Evolutionary conservation across 2,329 filamentous ascomycete genomes (phyloP).

Genomic region (Talaromyces sp.): DNA sequence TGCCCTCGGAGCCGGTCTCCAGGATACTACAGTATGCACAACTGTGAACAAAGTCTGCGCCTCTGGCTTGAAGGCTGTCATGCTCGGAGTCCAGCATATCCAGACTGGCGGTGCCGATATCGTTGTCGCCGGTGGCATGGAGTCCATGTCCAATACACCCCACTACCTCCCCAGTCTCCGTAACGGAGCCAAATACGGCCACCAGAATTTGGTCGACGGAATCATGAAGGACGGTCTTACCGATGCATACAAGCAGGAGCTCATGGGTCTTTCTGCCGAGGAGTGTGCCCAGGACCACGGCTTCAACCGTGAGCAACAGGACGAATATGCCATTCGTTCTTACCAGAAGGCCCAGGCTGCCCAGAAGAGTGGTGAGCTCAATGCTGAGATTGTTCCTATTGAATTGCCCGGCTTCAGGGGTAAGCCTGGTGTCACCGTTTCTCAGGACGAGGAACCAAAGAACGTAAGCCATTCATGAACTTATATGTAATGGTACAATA

Average conservation of each 20-base stretch:
- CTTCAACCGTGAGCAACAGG: slow-evolving; percentile 80
- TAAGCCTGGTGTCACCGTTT: slow-evolving; percentile 77
- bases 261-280: slow-evolving; percentile 93
- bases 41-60: slow-evolving; percentile 99
- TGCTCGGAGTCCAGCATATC: slow-evolving; percentile 93
- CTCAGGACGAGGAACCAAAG: slow-evolving; percentile 92
- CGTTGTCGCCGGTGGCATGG: slow-evolving; percentile 88
- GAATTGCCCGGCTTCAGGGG: slow-evolving; percentile 84
- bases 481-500: background rate
- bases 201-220: slow-evolving; percentile 84
- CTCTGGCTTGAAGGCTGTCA: slow-evolving; percentile 88
- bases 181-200: slow-evolving; percentile 87
- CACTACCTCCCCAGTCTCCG: slow-evolving; percentile 91
- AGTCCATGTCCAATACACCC: slow-evolving; percentile 97
- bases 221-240: slow-evolving; percentile 92
- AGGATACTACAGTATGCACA: slow-evolving; percentile 75
- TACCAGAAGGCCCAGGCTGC: slow-evolving; percentile 93
- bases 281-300: slow-evolving; percentile 83
- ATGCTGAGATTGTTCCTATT: slow-evolving; percentile 81
- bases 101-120: slow-evolving; percentile 92
- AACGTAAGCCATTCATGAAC: slow-evolving; percentile 55
- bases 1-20: slow-evolving; percentile 82
- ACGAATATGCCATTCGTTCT: slow-evolving; percentile 90
- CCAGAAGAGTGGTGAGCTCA: slow-evolving; percentile 75
- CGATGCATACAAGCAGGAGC: slow-evolving; percentile 91